Base-by-base conservation (phyloP, 2,329 filamentous ascomycete species). In the Cladophialophora psammophila region DNA sequence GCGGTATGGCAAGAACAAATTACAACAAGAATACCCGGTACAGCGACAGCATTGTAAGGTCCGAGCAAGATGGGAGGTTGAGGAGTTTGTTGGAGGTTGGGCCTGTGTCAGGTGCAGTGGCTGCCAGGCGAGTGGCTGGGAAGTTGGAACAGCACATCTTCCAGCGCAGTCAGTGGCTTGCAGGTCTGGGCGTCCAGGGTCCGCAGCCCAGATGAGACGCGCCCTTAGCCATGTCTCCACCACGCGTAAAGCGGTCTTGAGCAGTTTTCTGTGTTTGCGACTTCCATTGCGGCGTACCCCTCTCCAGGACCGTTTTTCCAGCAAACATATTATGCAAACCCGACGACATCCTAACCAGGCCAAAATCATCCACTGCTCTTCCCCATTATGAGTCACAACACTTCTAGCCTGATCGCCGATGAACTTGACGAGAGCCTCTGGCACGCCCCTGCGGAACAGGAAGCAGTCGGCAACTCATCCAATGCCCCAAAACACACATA, bases 361-460 rank as follows among this genome's bases (percentile, higher is more conserved):
- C 5, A 35, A 20, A 55, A 18, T 54, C 26, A 31, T 9, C 18
- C n/a, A 2, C 31, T 40, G 18, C n/a, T 61, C 59, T 12, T n/a
- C 26, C 40, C 9, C 26, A 62, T 48, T 40, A 67, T 68, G 68
- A 54, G 63, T 48, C 31, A 40, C 35, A 45, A 64, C 31, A 60
- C 59, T 36, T 63, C 64, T 13, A 15, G 31, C 3, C 40, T 36
- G 5, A 54, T 36, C 2, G 53, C 64, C 12, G 38, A 68, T 40
- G 48, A 60, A 8, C 35, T 50, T n/a, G 67, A 67, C 18, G 56
- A 60, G 20, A 66, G 63, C 56, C 59, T 64, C 4, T 66, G 60
- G 67, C 63, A 71, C 20, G 69, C 63, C 5, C 65, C 67, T 8
- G 58, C 52, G 5, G 60, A 69, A 32, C 54, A 58, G 36, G 61